Evolutionary conservation across 805 yeast species (phyloP), one percentile per base, ranked within the genome.

Genomic region (Pichia deserticola): DNA sequence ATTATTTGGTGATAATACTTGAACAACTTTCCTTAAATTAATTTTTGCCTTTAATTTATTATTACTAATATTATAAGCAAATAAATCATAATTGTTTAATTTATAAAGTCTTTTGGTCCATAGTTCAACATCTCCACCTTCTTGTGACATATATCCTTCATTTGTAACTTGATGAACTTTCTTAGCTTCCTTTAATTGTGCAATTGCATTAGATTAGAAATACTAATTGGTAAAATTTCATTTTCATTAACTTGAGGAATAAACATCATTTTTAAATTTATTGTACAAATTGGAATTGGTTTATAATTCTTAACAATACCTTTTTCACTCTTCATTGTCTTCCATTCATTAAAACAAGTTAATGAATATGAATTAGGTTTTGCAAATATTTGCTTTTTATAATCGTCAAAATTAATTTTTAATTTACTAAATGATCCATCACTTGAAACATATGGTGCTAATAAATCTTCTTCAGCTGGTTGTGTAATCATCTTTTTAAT

Each of bases 371-470:
- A 72, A 50, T 70, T 68, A 0, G 80, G 70, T 44, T 68, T 63
- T 15, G 87, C 84, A 15, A 75, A 77, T 42, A 86, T 71, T 33
- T 73, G 74, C 25, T 73, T 65, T 58, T 82, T 82, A 57, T 77
- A 76, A 50, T 77, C 78, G 28, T 75, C 74, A 58, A 85, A 83
- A 42, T 76, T 76, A 48, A 90, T 71, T 57, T 84, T 81, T 48
- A 86, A 78, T 59, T 92, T 75, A 8, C 89, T 96, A 73, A 87
- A 89, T 36, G 96, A 87, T 2, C 98, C 98, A 64, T 89, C 95
- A 35, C 74, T 73, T 1, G 97, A 96, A 54, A 89, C 75, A 49
- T 77, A 68, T 35, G 71, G 65, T 35, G 76, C 77, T 84, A 92
- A 78, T 3, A 74, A 68, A 67, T 86, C 95, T 29, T 56, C 50